Evolutionary conservation across 495 filamentous ascomycete genomes (phyloP).

Genomic region (Aspergillus olivimuriae): DNA sequence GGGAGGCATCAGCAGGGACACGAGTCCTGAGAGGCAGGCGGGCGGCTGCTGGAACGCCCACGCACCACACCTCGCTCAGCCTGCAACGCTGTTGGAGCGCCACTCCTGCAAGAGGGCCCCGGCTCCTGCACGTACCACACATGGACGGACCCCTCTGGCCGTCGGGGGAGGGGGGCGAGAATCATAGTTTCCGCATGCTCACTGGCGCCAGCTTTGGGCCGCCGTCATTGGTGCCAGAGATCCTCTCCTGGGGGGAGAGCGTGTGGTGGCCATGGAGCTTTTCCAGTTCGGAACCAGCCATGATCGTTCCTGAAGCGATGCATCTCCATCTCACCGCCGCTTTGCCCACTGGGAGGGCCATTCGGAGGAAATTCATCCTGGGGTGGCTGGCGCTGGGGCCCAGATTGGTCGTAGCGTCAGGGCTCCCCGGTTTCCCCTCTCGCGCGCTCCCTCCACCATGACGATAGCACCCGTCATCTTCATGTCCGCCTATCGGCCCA

Average conservation of each 20-base stretch:
- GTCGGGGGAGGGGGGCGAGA: neutral
- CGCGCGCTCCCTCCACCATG: too few relatives aligned
- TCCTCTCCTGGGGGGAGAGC: neutral
- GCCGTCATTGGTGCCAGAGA: conserved; percentile 4
- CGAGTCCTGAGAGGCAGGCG: neutral
- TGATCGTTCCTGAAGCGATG: conserved; percentile 1
- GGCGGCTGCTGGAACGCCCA: conserved; percentile 7
- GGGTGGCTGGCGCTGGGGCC: neutral
- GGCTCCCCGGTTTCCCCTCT: neutral
- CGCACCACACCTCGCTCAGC: neutral
- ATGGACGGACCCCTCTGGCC: neutral
- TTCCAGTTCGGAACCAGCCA: neutral
- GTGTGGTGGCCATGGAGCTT: neutral
- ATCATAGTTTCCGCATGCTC: conserved; percentile 1
- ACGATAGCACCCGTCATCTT: too few relatives aligned
- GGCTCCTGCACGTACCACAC: neutral
- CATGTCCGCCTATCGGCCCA: too few relatives aligned
- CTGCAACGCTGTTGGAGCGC: neutral
- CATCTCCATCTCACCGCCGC: conserved; percentile 4
- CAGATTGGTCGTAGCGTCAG: neutral
- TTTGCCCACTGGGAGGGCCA: too few relatives aligned
- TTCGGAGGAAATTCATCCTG: neutral
- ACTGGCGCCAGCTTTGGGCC: conserved; percentile 2
- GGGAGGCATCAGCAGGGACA: neutral
- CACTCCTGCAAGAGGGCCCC: conserved; percentile 1